Conservation (phyloP, 805 yeast genomes). For the Lachancea waltii region DNA sequence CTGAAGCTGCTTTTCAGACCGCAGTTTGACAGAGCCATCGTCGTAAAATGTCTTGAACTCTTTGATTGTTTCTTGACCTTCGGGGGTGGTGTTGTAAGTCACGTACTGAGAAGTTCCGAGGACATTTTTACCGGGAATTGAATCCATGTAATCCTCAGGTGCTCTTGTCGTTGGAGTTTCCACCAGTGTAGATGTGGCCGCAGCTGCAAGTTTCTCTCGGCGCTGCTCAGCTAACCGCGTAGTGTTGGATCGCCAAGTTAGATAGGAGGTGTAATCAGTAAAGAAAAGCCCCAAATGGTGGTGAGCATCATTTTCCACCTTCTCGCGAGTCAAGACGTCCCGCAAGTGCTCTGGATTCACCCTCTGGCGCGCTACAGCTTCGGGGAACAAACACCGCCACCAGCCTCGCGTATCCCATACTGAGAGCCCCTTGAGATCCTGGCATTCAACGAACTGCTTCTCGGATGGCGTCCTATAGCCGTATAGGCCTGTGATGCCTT, state of each 20-base stretch:
- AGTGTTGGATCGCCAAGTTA: conserved; percentile 64
- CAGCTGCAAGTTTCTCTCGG: conserved; percentile 18
- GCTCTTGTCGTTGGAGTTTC: conserved; percentile 5
- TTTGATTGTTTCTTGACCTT: conserved; percentile 41
- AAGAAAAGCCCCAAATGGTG: conserved; percentile 57
- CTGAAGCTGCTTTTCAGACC: conserved; percentile 34
- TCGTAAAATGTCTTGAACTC: conserved; percentile 34
- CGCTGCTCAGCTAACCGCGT: conserved; percentile 38
- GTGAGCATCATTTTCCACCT: conserved; percentile 39
- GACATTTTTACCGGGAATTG: conserved; percentile 18
- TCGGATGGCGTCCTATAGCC: conserved; percentile 55
- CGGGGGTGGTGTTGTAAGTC: conserved; percentile 33
- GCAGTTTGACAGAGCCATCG: conserved; percentile 39
- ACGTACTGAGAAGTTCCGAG: conserved; percentile 37
- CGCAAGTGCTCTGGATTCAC: conserved; percentile 26
- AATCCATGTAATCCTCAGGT: conserved; percentile 26
- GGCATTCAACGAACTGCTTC: conserved; percentile 55
- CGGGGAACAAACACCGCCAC: conserved; percentile 89
- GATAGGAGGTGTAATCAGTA: conserved; percentile 52
- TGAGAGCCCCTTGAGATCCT: conserved; percentile 56
- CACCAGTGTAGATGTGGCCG: background rate
- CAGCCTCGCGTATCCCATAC: conserved; percentile 81
- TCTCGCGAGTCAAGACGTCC: conserved; percentile 48
- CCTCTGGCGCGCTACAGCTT: conserved; percentile 34
- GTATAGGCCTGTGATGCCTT: conserved; percentile 28